phyloP scores from a whole-genome alignment of 169 alveolate species.

The Plasmodium blacklocki region DNA sequence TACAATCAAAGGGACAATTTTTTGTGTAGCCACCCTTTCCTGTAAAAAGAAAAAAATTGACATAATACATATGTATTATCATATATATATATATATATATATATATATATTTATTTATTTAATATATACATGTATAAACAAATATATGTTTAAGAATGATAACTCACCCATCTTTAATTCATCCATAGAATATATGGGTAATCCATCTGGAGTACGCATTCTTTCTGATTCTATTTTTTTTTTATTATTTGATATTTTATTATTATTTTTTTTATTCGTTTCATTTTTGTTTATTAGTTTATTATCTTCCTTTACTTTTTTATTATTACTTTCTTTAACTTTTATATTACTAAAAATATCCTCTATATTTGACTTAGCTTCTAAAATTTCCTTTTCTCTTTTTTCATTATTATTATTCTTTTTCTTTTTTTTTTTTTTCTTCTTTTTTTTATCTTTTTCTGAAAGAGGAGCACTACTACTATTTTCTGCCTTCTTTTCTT shows the following conservation, averaged over 20 bases:
- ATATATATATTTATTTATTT: not conserved
- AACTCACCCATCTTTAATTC: slow-evolving; percentile 84
- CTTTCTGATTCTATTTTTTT: slow-evolving; percentile 18
- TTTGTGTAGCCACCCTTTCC: slow-evolving; percentile 87
- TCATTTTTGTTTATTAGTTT: slow-evolving; percentile 3
- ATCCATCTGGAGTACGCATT: slow-evolving; percentile 80
- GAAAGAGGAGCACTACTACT: too few species aligned
- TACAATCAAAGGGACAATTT: slow-evolving; percentile 86
- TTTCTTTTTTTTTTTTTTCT: slow-evolving; percentile 19
- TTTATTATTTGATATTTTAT: not conserved
- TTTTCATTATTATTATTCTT: slow-evolving; percentile 49
- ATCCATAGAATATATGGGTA: slow-evolving; percentile 84
- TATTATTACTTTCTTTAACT: slow-evolving; percentile 29
- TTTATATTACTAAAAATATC: slow-evolving; percentile 51
- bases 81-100: slow-evolving; percentile 1
- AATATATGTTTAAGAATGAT: not conserved
- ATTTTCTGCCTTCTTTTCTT: too few species aligned
- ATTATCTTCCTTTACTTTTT: slow-evolving; percentile 16
- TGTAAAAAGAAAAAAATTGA: slow-evolving; percentile 7
- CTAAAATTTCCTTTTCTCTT: slow-evolving; percentile 28
- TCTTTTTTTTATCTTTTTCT: slow-evolving; percentile 1
- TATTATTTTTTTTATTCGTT: slow-evolving; percentile 6
- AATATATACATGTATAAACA: not conserved
- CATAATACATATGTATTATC: not conserved
- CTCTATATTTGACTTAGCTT: slow-evolving; percentile 49